phyloP scores from a whole-genome alignment of 2,329 filamentous ascomycete species.

The Myriosclerotinia scirpicola region DNA sequence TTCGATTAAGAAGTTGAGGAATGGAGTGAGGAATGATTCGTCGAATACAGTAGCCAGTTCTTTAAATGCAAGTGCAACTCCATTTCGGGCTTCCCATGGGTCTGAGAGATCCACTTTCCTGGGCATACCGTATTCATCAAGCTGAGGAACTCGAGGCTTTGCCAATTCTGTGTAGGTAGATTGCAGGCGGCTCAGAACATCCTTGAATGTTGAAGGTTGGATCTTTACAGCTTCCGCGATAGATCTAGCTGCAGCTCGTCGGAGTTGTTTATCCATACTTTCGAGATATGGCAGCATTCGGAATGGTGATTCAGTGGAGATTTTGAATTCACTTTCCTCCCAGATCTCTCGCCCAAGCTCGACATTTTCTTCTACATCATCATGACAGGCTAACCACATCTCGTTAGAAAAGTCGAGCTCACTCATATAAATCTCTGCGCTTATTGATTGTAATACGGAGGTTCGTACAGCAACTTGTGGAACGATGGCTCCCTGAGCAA shows the following conservation, averaged over 20 bases:
- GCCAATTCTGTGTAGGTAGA: slow-evolving; percentile 73
- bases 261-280: slow-evolving; percentile 75
- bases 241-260: slow-evolving; percentile 78
- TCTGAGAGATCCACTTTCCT: slow-evolving; percentile 84
- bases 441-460: slow-evolving; percentile 84
- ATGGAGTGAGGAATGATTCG: slow-evolving; percentile 67
- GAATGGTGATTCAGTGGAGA: slow-evolving; percentile 63
- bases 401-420: slow-evolving; percentile 84
- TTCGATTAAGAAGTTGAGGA: slow-evolving; percentile 83
- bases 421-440: slow-evolving; percentile 86
- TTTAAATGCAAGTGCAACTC: slow-evolving; percentile 83
- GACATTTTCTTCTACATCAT: slow-evolving; percentile 83
- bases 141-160: slow-evolving; percentile 77
- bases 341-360: slow-evolving; percentile 85
- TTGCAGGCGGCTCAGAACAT: slow-evolving; percentile 65
- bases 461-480: slow-evolving; percentile 77
- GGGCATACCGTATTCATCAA: slow-evolving; percentile 93
- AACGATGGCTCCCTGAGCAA: slow-evolving; percentile 79
- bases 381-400: slow-evolving; percentile 91
- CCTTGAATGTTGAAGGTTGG: slow-evolving; percentile 59
- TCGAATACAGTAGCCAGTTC: slow-evolving; percentile 73
- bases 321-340: slow-evolving; percentile 84
- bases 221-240: slow-evolving; percentile 70
- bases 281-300: slow-evolving; percentile 77
- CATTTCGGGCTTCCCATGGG: slow-evolving; percentile 88